A percentile compares a stretch with the other conserved stretches of the same genome.
phyloP scores from a whole-genome alignment of 179 eudicot genomes.

The Carnegiea gigantea region DNA sequence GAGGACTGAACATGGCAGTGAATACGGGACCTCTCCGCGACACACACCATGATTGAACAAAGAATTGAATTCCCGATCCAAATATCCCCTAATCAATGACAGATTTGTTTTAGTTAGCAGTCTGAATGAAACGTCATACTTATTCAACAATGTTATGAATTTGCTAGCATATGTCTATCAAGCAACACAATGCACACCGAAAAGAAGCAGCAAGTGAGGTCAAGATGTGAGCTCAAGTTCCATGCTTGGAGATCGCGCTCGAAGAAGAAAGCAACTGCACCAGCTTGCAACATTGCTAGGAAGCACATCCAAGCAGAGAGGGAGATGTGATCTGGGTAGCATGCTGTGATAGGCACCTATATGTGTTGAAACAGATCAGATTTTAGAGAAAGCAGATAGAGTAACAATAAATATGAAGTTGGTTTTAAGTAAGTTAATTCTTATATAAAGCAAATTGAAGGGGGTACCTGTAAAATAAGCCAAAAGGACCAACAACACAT shows the following conservation, averaged over 20 bases:
- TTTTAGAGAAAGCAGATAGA: background rate
- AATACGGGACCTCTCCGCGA: conserved; percentile 62
- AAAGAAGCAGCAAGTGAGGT: conserved; percentile 41
- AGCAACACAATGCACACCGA: conserved; percentile 29
- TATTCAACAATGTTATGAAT: background rate
- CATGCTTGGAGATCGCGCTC: conserved; percentile 45
- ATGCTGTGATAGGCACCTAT: conserved; percentile 47
- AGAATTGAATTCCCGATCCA: conserved; percentile 57
- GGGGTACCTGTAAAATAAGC: conserved; percentile 61
- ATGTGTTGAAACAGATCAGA: background rate
- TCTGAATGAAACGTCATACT: background rate
- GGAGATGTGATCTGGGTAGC: conserved; percentile 50
- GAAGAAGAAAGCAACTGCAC: conserved; percentile 34
- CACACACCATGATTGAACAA: conserved; percentile 70
- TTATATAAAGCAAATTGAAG: background rate
- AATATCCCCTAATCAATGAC: conserved; percentile 44
- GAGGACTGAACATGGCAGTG: conserved; percentile 70
- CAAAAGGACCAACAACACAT: conserved; percentile 54
- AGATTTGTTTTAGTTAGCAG: background rate
- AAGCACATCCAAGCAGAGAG: conserved; percentile 65
- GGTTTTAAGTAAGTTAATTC: background rate
- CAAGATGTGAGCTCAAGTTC: conserved; percentile 46
- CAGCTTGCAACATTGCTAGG: conserved; percentile 52
- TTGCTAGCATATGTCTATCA: background rate
- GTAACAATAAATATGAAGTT: background rate